Conservation (phyloP, 2,329 filamentous ascomycete species). For the Amylocarpus encephaloides region DNA sequence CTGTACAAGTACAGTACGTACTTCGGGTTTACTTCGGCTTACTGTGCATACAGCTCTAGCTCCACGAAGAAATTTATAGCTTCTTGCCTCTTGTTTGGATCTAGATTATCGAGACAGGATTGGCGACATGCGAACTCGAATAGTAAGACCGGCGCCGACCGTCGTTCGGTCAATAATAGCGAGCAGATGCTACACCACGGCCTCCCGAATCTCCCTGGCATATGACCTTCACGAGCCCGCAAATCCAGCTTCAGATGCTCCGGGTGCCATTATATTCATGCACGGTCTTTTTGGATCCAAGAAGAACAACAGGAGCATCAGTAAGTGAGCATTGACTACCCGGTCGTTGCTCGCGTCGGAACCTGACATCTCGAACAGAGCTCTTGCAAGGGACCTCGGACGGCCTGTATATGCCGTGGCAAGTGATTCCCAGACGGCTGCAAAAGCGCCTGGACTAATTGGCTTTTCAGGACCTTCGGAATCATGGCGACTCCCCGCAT, state of each 20-base stretch:
- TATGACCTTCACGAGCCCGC: slow-evolving; percentile 64
- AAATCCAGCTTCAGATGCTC: slow-evolving; percentile 37
- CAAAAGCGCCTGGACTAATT: not conserved
- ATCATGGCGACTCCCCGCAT: slow-evolving; percentile 89
- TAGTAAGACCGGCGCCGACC: slow-evolving; percentile 3
- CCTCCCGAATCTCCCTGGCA: slow-evolving; percentile 37
- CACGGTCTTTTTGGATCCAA: slow-evolving; percentile 94
- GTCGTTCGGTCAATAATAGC: not conserved
- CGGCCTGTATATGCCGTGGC: slow-evolving; percentile 78
- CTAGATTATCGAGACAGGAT: too few relatives aligned
- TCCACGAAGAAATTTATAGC: too few relatives aligned
- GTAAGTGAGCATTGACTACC: slow-evolving; percentile 59
- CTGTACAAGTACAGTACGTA: too few relatives aligned
- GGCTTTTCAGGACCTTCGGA: slow-evolving; percentile 66
- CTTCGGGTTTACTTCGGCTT: too few relatives aligned
- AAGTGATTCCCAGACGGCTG: slow-evolving; percentile 30
- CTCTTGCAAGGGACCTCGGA: slow-evolving; percentile 71
- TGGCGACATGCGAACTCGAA: slow-evolving; percentile 13
- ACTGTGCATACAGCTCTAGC: too few relatives aligned
- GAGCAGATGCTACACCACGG: slow-evolving; percentile 13
- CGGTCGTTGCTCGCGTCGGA: not conserved
- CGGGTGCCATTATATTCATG: slow-evolving; percentile 72
- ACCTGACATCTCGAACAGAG: slow-evolving; percentile 43
- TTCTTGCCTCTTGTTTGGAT: too few relatives aligned
- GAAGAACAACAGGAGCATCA: slow-evolving; percentile 89